Percentiles rank a stretch among this genome's conserved stretches.
phyloP scores from a whole-genome alignment of 2,329 filamentous ascomycete genomes.

The Polychaeton citri region DNA sequence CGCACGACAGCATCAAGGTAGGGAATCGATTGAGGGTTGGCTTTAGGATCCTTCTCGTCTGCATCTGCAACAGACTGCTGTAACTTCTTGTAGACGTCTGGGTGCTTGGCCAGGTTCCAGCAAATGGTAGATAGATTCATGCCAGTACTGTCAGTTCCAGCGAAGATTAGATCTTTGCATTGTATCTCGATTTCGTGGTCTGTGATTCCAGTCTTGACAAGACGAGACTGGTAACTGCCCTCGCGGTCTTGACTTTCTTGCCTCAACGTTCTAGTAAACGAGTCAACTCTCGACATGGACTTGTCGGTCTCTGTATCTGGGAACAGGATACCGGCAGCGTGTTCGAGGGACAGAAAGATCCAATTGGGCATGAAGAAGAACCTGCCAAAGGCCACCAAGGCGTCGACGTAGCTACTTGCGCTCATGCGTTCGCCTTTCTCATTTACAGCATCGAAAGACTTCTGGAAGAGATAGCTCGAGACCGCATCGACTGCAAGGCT shows the following conservation, averaged over 20 bases:
- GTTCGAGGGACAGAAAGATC: constrained; percentile 28
- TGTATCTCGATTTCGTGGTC: constrained; percentile 35
- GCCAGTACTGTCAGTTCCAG: constrained; percentile 40
- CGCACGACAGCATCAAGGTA: constrained; percentile 38
- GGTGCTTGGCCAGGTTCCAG: constrained; percentile 31
- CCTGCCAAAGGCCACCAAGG: constrained; percentile 40
- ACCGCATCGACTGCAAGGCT: constrained; percentile 42
- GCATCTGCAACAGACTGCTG: constrained; percentile 19
- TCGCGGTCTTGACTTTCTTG: constrained; percentile 20
- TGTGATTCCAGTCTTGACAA: constrained; percentile 32
- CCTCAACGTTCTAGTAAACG: constrained; percentile 30
- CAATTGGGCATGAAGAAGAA: constrained; percentile 40
- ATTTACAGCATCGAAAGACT: constrained; percentile 35
- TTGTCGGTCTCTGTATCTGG: constrained; percentile 20
- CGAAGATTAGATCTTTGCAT: constrained; percentile 42
- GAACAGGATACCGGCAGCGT: constrained; percentile 21
- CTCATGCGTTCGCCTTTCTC: constrained; percentile 26
- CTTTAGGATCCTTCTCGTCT: constrained; percentile 8
- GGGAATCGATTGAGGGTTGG: constrained; percentile 24
- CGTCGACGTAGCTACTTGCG: constrained; percentile 39
- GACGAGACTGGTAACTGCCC: constrained; percentile 35
- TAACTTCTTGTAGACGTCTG: constrained; percentile 23
- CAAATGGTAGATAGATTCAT: constrained; percentile 38
- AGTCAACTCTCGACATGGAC: constrained; percentile 28
- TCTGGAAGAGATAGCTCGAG: constrained; percentile 39